Percentiles rank a stretch among this genome's conserved stretches.
Evolutionary conservation across 2,329 filamentous ascomycete genomes (phyloP).

Genomic region (Gnomoniopsis smithogilvyi): DNA sequence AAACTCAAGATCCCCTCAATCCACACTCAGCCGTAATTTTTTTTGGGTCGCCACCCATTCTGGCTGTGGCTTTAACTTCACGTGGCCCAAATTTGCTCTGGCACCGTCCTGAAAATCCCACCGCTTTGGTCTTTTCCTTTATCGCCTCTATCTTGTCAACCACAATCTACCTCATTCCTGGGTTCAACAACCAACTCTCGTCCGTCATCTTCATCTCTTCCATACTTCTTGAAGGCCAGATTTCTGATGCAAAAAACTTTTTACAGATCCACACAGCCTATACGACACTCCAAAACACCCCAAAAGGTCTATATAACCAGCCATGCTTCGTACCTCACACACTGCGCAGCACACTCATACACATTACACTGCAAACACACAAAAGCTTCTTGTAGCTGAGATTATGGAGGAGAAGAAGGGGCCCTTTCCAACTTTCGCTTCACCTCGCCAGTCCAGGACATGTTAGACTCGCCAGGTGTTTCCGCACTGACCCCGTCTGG

Average conservation of each 20-base stretch:
- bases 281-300: neutral
- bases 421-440: neutral
- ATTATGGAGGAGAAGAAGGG: neutral
- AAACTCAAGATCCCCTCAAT: too few relatives aligned
- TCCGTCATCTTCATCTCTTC: neutral
- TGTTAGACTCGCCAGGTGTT: neutral
- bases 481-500: neutral
- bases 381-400: neutral
- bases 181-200: neutral
- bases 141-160: neutral
- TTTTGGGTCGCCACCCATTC: neutral
- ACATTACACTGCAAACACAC: neutral
- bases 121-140: neutral
- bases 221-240: neutral
- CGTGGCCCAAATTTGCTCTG: neutral
- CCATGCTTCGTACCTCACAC: constrained; percentile 2
- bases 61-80: neutral
- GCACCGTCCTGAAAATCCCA: neutral
- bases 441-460: neutral
- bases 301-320: neutral
- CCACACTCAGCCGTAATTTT: too few relatives aligned
- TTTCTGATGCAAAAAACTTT: neutral
- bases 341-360: constrained; percentile 3
- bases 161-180: neutral
- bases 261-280: neutral